Evolutionary conservation across 495 filamentous ascomycete species (phyloP), one percentile per base, ranked within the genome.

Genomic region (Talaromyces liani): DNA sequence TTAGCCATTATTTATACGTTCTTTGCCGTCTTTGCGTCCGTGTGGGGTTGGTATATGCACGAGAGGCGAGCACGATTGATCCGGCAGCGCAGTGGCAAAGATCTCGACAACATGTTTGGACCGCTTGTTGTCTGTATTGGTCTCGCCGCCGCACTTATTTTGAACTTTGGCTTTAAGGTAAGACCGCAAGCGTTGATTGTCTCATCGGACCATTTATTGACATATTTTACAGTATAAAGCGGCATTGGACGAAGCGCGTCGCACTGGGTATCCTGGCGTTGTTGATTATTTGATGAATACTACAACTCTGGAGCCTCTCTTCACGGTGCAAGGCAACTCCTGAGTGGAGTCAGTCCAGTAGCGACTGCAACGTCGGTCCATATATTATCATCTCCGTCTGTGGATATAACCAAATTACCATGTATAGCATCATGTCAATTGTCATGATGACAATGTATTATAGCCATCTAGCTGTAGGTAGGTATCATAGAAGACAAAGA

Each of bases 151-250:
- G 92, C 92, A 58, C 75, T 98, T 66, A 80, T 89, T 55, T 71
- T 96, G 69, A 98, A 98, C 76, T 96, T 98, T 80, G 84, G 80
- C 16, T 91, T 98, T 72, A 91, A 93, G 77, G 77, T 80, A 66
- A 25, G 73, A 63, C 14, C 36, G 10, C 20, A 27, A 25, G 2
- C 2, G 1, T 22, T 29, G 0, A 20, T 12, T 27, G 20, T 56
- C 6, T 3, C 3, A 29, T 14, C 10, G 9, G 20, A 5, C 49
- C 18, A 54, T 18, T 56, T 12, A 25, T 22, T 56, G 24, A 56
- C 53, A 9, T 27, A n/a, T n/a, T 56, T 27, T 29, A n/a, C 53
- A 56, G 53, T 56, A 56, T 24, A 56, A 56, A 56, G 53, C 53
- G n/a, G 22, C 53, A n/a, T 56, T 56, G 53, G 53, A 56, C 22